Base-by-base conservation (phyloP, 305 asterid species). In the Fraxinus albicans region DNA sequence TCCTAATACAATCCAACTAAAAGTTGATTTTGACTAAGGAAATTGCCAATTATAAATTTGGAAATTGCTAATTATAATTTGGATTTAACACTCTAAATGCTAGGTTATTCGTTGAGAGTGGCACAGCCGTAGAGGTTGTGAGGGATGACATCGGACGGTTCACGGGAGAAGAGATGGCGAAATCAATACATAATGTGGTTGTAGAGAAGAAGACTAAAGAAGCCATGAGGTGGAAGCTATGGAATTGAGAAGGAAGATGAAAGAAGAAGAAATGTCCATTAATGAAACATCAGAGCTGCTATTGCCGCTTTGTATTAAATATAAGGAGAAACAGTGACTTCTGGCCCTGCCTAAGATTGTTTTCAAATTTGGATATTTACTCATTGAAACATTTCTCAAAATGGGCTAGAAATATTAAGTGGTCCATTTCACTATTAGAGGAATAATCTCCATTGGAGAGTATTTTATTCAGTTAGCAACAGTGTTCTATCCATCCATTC, bases 71-170 rank as follows among this genome's bases (percentile, higher is more conserved):
- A 36, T 36, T 36, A 36, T 36, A 36, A 36, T 36, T 36, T 36
- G 42, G 42, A 36, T 1, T 36, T 36, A 1, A 36, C 42, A 36
- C 38, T 31, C 21, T 79, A 34, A 38, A 69, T 58, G 87, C 87
- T 10, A 85, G 89, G 58, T 23, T 87, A 44, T 23, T 63, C 77
- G 91, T 82, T 73, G 94, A 90, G 86, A 55, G 55, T 3, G 91
- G 93, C 17, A 81, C 79, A 0, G 90, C 89, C 1, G 82, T 85
- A 33, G 92, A 86, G 82, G 90, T 92, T 7, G 79, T 31, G 55
- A 85, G 82, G 75, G 89, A 84, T 21, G 86, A 73, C 34, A 10
- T 40, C 3, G 90, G 94, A 33, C 25, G 19, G 70, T 88, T 77
- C 34, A n/a, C 40, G 6, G 87, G 77, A 12, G 89, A 88, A 58